Conservation (phyloP, 495 filamentous ascomycete species). For the Aspergillus asperescens region DNA sequence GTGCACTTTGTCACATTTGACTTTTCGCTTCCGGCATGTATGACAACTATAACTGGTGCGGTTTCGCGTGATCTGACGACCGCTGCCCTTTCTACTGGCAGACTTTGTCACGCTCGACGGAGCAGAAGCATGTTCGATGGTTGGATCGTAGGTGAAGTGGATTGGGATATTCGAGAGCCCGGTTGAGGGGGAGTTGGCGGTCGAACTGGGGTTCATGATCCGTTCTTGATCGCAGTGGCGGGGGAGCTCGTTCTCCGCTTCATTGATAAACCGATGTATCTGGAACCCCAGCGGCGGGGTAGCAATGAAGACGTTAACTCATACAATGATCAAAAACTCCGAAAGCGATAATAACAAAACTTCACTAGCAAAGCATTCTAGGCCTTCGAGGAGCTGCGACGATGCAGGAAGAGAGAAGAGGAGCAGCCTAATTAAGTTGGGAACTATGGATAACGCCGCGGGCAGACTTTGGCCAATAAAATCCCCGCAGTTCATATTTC, state of each 20-base stretch:
- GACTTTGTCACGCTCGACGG: conserved; percentile 5
- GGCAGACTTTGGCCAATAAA: conserved; percentile 3
- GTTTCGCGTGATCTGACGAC: conserved; percentile 46
- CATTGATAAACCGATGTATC: conserved; percentile 12
- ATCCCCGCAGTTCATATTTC: conserved; percentile 1
- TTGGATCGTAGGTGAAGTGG: conserved; percentile 3
- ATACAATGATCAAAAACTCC: neutral
- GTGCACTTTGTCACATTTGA: conserved; percentile 46
- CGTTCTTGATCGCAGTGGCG: conserved; percentile 20
- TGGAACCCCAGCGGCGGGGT: neutral
- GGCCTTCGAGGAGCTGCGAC: neutral
- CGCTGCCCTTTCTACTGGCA: conserved; percentile 17
- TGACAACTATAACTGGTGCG: conserved; percentile 48
- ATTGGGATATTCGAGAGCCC: conserved; percentile 13
- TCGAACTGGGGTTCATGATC: conserved; percentile 21
- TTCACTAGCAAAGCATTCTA: neutral
- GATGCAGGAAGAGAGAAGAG: neutral
- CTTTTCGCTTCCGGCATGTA: conserved; percentile 44
- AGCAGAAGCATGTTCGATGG: conserved; percentile 1
- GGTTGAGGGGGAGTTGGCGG: conserved; percentile 9
- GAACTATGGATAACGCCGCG: conserved; percentile 8
- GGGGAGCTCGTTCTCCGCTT: conserved; percentile 16
- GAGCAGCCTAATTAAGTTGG: neutral
- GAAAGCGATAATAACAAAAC: neutral
- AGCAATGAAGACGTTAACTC: neutral